Evolutionary conservation across 108 stramenopile species (phyloP), one percentile per base, ranked within the genome.

Genomic region (Skeletonema menzelii): DNA sequence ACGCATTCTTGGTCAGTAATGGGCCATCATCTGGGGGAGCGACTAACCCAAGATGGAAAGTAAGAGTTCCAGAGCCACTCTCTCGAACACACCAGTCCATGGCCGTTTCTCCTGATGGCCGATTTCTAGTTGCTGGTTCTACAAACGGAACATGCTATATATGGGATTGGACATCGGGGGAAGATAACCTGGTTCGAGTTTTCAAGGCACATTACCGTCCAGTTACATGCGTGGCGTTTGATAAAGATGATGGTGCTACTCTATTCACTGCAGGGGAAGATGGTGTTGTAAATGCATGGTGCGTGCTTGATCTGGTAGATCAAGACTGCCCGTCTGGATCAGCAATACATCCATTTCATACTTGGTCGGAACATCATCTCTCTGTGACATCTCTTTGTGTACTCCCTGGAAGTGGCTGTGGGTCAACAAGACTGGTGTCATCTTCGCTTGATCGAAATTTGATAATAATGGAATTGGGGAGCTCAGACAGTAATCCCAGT

Each of bases 261-360:
- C 59, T 95, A 56, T 80, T 91, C 14, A 91, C 94, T 8, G 94
- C 85, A 46, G 94, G 91, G 30, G 89, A 84, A 20, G 94, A 95
- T 83, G 94, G 91, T 0, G 91, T 95, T 67, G 84, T 92, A 3
- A 90, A 92, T 76, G 71, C 80, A 4, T 95, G 86, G 71, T 69
- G 79, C 31, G 40, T 92, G 24, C 42, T 88, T 49, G 91, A 89
- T 63, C 46, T 92, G 20, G 88, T 92, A 1, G 76, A 71, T 20
- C 55, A 34, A 24, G 69, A 61, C 56, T 53, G 49, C 22, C 49
- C 49, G 24, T 22, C 49, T 53, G 49, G 49, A 27, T 37, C 65
- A 37, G 56, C 63, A 14, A 34, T 89, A n/a, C 68, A 77, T 56
- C 93, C 93, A 0, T 60, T 84, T 37, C 80, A 74, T 20, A 91